Percentiles rank a stretch among this genome's conserved stretches.
Conservation (phyloP, 1,284 basidiomycete species). For the Volvariella surrecta region DNA sequence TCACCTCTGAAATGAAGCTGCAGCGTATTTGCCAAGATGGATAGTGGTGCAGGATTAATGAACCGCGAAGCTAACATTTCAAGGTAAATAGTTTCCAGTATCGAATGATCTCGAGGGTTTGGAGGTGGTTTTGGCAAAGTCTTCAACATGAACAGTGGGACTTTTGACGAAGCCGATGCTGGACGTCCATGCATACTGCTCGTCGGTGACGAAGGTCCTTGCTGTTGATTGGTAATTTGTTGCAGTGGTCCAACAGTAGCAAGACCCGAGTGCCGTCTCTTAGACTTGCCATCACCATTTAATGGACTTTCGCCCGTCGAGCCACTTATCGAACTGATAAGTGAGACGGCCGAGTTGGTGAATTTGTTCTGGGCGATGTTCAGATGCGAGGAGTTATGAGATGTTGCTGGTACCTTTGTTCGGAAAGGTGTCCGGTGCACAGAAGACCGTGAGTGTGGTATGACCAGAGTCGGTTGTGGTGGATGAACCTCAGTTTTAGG, state of each 20-base stretch:
- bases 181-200: no score
- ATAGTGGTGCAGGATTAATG: slow-evolving; percentile 55
- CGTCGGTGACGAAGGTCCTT: no score
- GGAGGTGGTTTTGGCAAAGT: slow-evolving; percentile 27
- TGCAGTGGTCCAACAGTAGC: no score
- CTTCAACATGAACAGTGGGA: slow-evolving; percentile 20
- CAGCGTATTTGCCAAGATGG: slow-evolving; percentile 48
- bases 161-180: not conserved
- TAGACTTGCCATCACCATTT: not conserved
- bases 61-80: slow-evolving; percentile 59
- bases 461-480: not conserved
- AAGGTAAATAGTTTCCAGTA: slow-evolving; percentile 55
- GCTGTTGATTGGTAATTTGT: no score
- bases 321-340: slow-evolving; percentile 14
- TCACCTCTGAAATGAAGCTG: slow-evolving; percentile 52
- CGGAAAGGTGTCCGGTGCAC: slow-evolving; percentile 13
- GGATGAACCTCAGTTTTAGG: slow-evolving; percentile 8
- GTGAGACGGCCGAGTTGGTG: slow-evolving; percentile 15
- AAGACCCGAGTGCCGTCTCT: not conserved
- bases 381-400: not conserved
- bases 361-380: slow-evolving; percentile 9
- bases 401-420: slow-evolving; percentile 11
- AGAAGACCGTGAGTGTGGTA: slow-evolving; percentile 16
- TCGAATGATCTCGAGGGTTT: slow-evolving; percentile 60
- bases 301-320: slow-evolving; percentile 1